These are phyloP conservation scores for Penicillium angulare DNA, from an alignment of 495 filamentous ascomycete species.

Conservation along the genomic window DNA sequence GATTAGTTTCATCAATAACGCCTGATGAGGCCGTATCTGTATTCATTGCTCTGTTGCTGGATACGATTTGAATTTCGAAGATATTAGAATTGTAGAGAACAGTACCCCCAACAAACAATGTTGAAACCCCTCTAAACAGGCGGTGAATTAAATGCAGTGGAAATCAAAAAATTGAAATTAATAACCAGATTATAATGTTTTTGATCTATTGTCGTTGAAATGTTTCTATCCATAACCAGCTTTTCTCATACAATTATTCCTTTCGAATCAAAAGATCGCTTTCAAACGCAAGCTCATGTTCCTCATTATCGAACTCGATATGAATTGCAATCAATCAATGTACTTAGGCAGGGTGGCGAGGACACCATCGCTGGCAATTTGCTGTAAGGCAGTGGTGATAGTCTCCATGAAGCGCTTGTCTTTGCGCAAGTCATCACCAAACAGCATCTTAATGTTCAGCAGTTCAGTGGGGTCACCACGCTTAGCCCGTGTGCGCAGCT, in stretches of 20 bases:
- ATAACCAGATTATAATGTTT: not conserved
- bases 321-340: constrained; percentile 31
- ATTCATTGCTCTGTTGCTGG: not conserved
- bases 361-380: constrained; percentile 40
- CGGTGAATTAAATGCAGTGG: too few relatives aligned
- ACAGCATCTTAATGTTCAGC: constrained; percentile 42
- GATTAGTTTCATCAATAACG: not conserved
- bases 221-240: not conserved
- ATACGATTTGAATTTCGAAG: not conserved
- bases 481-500: constrained; percentile 38
- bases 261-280: not conserved
- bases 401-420: constrained; percentile 41
- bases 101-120: not conserved
- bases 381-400: constrained; percentile 39
- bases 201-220: not conserved
- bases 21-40: not conserved
- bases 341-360: constrained; percentile 47
- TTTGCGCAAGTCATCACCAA: constrained; percentile 44
- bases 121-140: too few relatives aligned
- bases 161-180: too few relatives aligned
- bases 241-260: not conserved
- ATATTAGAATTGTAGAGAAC: not conserved
- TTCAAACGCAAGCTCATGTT: not conserved
- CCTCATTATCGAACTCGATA: too few relatives aligned
- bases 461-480: constrained; percentile 34